phyloP scores from a whole-genome alignment of 768 basidiomycete genomes.

The Gloeopeniophorella convolvens region DNA sequence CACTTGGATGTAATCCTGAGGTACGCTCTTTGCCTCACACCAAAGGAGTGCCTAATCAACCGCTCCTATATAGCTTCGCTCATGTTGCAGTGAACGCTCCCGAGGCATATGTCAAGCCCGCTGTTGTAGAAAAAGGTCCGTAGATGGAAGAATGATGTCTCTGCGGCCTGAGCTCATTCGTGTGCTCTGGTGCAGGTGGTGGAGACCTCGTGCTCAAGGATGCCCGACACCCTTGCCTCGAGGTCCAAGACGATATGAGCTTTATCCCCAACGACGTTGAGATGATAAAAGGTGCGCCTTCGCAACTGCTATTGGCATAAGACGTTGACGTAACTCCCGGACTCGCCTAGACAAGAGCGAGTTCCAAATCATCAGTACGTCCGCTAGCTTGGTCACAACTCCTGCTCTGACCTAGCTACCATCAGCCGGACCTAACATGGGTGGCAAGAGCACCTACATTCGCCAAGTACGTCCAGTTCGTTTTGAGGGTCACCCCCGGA shows the following conservation, averaged over 20 bases:
- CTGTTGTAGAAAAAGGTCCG: constrained; percentile 66
- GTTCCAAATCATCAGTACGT: constrained; percentile 88
- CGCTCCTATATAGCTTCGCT: constrained; percentile 57
- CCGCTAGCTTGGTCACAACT: not conserved
- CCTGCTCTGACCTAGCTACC: not conserved
- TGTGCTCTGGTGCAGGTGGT: constrained; percentile 42
- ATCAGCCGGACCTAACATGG: constrained; percentile 95
- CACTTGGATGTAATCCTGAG: constrained; percentile 89
- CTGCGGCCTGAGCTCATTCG: not conserved
- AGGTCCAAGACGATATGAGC: constrained; percentile 90
- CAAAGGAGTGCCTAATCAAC: not conserved
- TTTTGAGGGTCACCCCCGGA: not conserved
- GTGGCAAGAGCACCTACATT: constrained; percentile 97
- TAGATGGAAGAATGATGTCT: not conserved
- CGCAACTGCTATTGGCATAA: not conserved
- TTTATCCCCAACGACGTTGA: constrained; percentile 96
- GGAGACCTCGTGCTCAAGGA: constrained; percentile 78
- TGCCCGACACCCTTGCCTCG: constrained; percentile 92
- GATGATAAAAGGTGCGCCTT: constrained; percentile 70
- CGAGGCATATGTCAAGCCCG: constrained; percentile 84
- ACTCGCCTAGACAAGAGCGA: constrained; percentile 67
- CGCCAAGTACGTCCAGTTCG: constrained; percentile 51
- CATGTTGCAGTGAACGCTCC: constrained; percentile 86
- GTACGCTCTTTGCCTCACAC: constrained; percentile 31
- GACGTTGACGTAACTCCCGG: not conserved